Conservation (phyloP, 805 yeast genomes). For the Sugiyamaella lignohabitans region DNA sequence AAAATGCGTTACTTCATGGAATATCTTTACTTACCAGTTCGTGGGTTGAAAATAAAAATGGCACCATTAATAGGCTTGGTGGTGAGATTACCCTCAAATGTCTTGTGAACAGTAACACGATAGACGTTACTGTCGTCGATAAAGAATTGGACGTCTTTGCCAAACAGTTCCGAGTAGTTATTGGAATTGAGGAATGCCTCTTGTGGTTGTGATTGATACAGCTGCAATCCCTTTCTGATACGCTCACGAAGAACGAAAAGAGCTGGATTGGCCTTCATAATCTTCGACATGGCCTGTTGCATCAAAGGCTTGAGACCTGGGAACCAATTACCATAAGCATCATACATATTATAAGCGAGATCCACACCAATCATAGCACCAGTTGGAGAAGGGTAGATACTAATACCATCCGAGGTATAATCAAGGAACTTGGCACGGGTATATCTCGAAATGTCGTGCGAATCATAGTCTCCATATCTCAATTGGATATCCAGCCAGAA, state of each 20-base stretch:
- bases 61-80: conserved; percentile 94
- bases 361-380: conserved; percentile 90
- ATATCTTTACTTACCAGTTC: conserved; percentile 41
- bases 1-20: background rate
- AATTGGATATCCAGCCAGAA: conserved; percentile 95
- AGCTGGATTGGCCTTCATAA: conserved; percentile 94
- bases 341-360: conserved; percentile 91
- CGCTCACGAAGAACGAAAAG: conserved; percentile 86
- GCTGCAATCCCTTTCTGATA: conserved; percentile 85
- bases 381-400: conserved; percentile 86
- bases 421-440: conserved; percentile 89
- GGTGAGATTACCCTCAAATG: conserved; percentile 86
- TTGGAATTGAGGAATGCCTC: conserved; percentile 84
- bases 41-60: conserved; percentile 81
- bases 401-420: conserved; percentile 79
- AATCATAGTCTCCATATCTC: conserved; percentile 94
- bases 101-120: conserved; percentile 83
- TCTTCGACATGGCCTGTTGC: conserved; percentile 86
- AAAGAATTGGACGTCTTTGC: conserved; percentile 74
- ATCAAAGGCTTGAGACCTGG: conserved; percentile 86
- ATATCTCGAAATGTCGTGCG: conserved; percentile 92
- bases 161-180: conserved; percentile 85
- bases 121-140: conserved; percentile 94
- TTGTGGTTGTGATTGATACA: conserved; percentile 89
- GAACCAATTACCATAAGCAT: conserved; percentile 97